Conservation (phyloP, 78 protist species). For the Guillardia theta region DNA sequence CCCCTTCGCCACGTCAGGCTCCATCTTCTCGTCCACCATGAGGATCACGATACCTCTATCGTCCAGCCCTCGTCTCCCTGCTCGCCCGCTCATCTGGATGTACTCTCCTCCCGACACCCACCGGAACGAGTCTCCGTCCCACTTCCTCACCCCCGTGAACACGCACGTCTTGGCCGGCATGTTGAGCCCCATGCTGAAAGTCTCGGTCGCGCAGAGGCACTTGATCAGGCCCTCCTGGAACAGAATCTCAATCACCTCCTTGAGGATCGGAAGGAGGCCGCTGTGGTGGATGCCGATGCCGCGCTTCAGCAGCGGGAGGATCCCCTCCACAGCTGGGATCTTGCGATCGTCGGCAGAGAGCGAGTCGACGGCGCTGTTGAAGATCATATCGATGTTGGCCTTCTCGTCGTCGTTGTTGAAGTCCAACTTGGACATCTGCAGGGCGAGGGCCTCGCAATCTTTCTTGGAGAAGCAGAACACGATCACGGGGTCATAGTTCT, state of each 20-base stretch:
- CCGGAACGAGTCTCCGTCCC: slow-evolving; percentile 71
- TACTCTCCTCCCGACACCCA: slow-evolving; percentile 75
- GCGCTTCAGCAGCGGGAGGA: slow-evolving; percentile 47
- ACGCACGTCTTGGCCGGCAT: slow-evolving; percentile 87
- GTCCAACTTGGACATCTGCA: slow-evolving; percentile 41
- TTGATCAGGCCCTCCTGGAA: slow-evolving; percentile 70
- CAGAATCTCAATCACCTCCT: slow-evolving; percentile 76
- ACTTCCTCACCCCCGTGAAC: slow-evolving; percentile 72
- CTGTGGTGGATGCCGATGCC: slow-evolving; percentile 81
- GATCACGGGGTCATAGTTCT: slow-evolving; percentile 1
- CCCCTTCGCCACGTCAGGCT: slow-evolving; percentile 67
- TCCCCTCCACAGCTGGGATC: background rate
- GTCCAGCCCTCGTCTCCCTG: slow-evolving; percentile 88
- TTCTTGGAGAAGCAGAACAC: slow-evolving; percentile 63
- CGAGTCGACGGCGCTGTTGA: slow-evolving; percentile 79
- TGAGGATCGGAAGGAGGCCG: slow-evolving; percentile 84
- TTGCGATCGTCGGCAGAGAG: slow-evolving; percentile 56
- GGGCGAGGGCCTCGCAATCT: slow-evolving; percentile 25
- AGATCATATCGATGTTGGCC: slow-evolving; percentile 41
- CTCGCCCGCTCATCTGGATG: slow-evolving; percentile 88
- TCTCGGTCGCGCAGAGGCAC: slow-evolving; percentile 75
- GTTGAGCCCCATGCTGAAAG: slow-evolving; percentile 75
- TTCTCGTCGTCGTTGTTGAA: background rate
- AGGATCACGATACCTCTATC: background rate
- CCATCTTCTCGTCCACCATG: slow-evolving; percentile 82